Base-by-base conservation (phyloP, 1,284 basidiomycete genomes). In the Fomitopsis betulina region DNA sequence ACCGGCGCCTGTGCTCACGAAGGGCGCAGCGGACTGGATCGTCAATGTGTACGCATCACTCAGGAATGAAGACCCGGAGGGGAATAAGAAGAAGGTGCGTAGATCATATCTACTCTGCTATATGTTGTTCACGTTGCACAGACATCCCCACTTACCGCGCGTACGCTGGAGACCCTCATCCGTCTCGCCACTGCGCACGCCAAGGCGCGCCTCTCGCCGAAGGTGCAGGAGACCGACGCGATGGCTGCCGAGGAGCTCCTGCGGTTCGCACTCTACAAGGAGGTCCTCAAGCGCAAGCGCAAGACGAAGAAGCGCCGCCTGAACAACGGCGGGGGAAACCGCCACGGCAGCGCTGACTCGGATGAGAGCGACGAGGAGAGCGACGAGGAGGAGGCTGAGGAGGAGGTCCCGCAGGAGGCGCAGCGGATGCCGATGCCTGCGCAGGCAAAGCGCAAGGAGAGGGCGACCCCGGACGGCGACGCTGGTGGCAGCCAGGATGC, bases 131-230 rank as follows among this genome's bases (percentile, higher is more conserved):
- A 1, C 45, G 2, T 27, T n/a, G 35, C 9, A 7, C 62, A 97
- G 92, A 99, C 97, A 4, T 93, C 96, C 12, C 97, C 97, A 1
- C 78, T 99, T 63, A 99, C 97, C 0, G 96, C 97, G 15, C 95
- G 97, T 85, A 98, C 97, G 6, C 86, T 99, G 58, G 97, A 99
- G 76, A 99, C 97, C 0, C 82, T 99, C 47, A 99, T 99, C 72
- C 97, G 97, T 81, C 84, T 99, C 15, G 86, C 97, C 6, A 99
- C 96, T 17, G 97, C 97, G 0, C 97, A 99, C 72, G 97, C 97
- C 60, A 99, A 99, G 76, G 86, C 95, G 13, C 87, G 96, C 21
- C 80, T 99, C 3, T 96, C 95, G 17, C 64, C 82, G 45, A 91
- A 89, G 63, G 94, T 99, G 21, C 89, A 93, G 67, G 85, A 91